Percentiles rank a stretch among this genome's conserved stretches.
phyloP scores from a whole-genome alignment of 192 early-diverging fungal species.

The Rhizoclosmatium globosum region DNA sequence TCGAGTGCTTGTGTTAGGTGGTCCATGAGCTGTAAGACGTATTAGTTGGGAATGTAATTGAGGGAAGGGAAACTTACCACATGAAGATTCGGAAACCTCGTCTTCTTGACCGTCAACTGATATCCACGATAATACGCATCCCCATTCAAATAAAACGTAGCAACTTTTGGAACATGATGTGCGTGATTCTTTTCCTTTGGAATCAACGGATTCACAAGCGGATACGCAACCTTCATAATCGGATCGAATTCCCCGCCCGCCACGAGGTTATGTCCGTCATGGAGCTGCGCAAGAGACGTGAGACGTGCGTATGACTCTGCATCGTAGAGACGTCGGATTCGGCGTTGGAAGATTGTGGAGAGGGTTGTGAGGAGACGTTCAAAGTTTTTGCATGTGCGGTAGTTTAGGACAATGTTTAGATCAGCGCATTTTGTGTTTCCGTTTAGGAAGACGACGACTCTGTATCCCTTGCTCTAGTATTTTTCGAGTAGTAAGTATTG shows the following conservation, averaged over 20 bases:
- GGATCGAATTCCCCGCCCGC: too few species aligned
- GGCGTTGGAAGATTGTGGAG: conserved; percentile 14
- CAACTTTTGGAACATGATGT: too few species aligned
- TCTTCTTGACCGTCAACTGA: conserved; percentile 48
- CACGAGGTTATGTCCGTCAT: too few species aligned
- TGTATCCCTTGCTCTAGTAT: conserved; percentile 58
- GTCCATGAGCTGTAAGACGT: conserved; percentile 54
- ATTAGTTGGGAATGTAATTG: not conserved
- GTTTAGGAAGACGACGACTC: conserved; percentile 57
- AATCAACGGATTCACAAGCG: too few species aligned
- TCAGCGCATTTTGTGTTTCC: conserved; percentile 45
- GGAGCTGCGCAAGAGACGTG: too few species aligned
- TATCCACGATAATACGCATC: conserved; percentile 58
- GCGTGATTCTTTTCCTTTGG: too few species aligned
- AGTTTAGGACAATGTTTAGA: conserved; percentile 56
- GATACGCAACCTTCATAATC: too few species aligned
- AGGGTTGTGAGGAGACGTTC: conserved; percentile 47
- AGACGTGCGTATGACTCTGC: conserved; percentile 57
- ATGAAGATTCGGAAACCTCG: conserved; percentile 48
- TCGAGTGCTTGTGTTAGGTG: conserved; percentile 53
- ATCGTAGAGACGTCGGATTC: conserved; percentile 51
- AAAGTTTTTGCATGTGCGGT: conserved; percentile 60
- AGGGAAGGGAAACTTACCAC: conserved; percentile 40
- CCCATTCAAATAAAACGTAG: too few species aligned
- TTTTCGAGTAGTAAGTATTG: not conserved